Conservation (phyloP, 805 yeast genomes). For the Saccharomycopsis malanga region DNA sequence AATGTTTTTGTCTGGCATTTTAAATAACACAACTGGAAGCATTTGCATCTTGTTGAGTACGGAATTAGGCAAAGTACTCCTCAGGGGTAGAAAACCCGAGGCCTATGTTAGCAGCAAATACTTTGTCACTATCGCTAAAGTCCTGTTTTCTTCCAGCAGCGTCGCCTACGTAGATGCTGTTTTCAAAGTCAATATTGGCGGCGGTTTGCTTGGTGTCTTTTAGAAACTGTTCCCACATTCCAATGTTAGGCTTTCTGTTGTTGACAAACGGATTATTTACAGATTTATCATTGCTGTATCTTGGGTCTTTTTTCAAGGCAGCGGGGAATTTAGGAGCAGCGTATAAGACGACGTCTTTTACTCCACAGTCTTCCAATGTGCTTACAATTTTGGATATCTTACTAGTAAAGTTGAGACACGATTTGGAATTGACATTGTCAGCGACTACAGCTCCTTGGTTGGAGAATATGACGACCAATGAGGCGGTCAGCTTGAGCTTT, state of each 20-base stretch:
- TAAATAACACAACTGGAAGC: no score
- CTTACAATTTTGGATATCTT: conserved; percentile 36
- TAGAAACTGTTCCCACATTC: conserved; percentile 62
- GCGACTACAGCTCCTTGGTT: conserved; percentile 74
- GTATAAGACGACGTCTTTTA: conserved; percentile 30
- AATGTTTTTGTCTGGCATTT: no score
- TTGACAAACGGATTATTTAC: conserved; percentile 22
- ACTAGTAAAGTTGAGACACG: conserved; percentile 33
- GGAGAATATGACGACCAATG: conserved; percentile 61
- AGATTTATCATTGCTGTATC: conserved; percentile 2
- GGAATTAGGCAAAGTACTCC: conserved; percentile 29
- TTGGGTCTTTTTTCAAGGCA: conserved; percentile 20
- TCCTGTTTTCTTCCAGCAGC: conserved; percentile 85
- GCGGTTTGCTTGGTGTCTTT: conserved; percentile 31
- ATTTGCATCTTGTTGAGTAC: no score
- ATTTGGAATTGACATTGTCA: conserved; percentile 28
- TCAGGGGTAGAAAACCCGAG: conserved; percentile 67
- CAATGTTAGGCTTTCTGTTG: conserved; percentile 68
- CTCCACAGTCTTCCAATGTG: conserved; percentile 27
- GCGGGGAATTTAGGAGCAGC: conserved; percentile 57
- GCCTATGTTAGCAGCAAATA: conserved; percentile 56
- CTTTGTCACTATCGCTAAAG: conserved; percentile 70
- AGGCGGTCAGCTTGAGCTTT: conserved; percentile 21
- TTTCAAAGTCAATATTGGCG: conserved; percentile 29
- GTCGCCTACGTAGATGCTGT: conserved; percentile 80